Evolutionary conservation across 164 flowering plant species (phyloP).

Genomic region (Nymphaea colorata): DNA sequence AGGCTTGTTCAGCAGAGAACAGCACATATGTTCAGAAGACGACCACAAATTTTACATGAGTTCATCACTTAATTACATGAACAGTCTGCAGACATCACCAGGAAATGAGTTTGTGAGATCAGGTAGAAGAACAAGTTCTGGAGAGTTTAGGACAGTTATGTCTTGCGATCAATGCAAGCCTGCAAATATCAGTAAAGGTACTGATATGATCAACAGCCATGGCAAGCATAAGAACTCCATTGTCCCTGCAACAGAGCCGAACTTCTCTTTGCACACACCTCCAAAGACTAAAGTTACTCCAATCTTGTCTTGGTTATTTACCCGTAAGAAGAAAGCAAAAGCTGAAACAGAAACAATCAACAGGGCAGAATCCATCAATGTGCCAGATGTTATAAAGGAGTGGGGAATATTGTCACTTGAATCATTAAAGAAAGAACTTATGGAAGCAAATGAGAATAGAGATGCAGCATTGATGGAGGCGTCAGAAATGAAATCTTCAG

Average conservation of each 20-base stretch:
- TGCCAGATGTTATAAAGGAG: constrained; percentile 43
- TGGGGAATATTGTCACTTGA: constrained; percentile 50
- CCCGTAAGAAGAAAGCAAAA: constrained; percentile 66
- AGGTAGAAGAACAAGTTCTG: constrained; percentile 43
- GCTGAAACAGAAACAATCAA: constrained; percentile 36
- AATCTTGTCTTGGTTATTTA: constrained; percentile 56
- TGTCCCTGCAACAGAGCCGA: constrained; percentile 56
- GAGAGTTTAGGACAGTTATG: constrained; percentile 42
- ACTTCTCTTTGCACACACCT: constrained; percentile 29
- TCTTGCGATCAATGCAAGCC: constrained; percentile 61
- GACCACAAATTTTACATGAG: constrained; percentile 35
- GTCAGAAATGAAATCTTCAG: constrained; percentile 64
- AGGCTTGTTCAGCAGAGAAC: constrained; percentile 19
- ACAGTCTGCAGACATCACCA: constrained; percentile 37
- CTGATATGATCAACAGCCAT: constrained; percentile 15
- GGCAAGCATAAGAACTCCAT: constrained; percentile 23
- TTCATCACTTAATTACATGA: constrained; percentile 30
- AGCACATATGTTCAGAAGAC: constrained; percentile 31
- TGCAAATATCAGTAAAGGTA: constrained; percentile 35
- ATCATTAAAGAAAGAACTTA: constrained; percentile 58
- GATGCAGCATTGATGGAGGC: constrained; percentile 65
- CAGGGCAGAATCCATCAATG: constrained; percentile 46
- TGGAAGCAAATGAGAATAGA: constrained; percentile 58
- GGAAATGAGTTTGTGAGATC: constrained; percentile 33
- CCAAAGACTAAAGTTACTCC: constrained; percentile 31